Conservation (phyloP, 1,139 yeast species). For the Yamadazyma kanchanaburiensis region DNA sequence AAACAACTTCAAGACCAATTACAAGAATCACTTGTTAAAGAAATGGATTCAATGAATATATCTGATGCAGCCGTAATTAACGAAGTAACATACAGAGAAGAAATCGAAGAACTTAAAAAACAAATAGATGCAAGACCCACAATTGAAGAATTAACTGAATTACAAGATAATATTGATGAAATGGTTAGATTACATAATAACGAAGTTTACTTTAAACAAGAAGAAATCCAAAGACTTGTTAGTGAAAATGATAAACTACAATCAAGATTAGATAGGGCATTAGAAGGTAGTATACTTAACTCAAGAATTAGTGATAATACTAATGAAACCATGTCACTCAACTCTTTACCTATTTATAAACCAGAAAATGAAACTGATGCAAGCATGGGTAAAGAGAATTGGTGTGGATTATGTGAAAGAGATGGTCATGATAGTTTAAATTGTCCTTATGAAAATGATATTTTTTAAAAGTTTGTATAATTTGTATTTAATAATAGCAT, state of each 20-base stretch:
- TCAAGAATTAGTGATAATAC: conserved; percentile 11
- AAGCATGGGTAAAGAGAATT: conserved; percentile 66
- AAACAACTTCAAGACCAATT: conserved; percentile 13
- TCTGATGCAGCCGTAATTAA: conserved; percentile 14
- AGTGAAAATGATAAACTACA: conserved; percentile 20
- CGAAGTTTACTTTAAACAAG: conserved; percentile 27
- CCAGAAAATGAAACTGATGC: conserved; percentile 59
- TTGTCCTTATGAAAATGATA: conserved; percentile 79
- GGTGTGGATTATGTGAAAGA: conserved; percentile 93
- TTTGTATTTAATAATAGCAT: too few relatives aligned
- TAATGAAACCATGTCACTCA: conserved; percentile 10
- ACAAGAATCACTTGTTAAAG: conserved; percentile 13
- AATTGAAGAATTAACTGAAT: conserved; percentile 27
- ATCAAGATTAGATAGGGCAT: conserved; percentile 12
- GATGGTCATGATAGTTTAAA: conserved; percentile 84
- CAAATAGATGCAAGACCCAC: conserved; percentile 30
- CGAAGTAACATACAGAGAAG: conserved; percentile 10
- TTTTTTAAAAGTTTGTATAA: conserved; percentile 34
- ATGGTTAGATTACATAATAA: conserved; percentile 28
- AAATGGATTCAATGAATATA: conserved; percentile 12
- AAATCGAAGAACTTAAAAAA: conserved; percentile 19
- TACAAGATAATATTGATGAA: conserved; percentile 29
- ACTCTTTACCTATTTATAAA: conserved; percentile 47
- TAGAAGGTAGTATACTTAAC: conserved; percentile 11
- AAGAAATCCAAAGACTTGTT: conserved; percentile 21